These are phyloP conservation scores for Trametes villosa DNA, from an alignment of 768 basidiomycete genomes.

Conservation along the genomic window DNA sequence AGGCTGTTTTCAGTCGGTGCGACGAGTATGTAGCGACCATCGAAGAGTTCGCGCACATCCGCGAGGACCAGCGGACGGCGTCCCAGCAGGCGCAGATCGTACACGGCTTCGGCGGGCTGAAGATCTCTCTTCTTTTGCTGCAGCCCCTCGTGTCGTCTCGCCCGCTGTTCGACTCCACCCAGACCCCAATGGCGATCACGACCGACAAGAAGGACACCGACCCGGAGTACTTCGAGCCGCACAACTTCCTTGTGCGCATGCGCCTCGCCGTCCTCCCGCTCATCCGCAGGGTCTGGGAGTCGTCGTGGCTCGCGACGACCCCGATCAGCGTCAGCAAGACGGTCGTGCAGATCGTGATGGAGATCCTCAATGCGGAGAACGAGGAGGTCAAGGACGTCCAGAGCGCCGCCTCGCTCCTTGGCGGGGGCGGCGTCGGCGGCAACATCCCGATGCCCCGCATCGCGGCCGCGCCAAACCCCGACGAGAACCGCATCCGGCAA, in stretches of 20 bases:
- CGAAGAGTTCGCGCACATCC: conserved; percentile 51
- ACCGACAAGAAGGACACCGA: conserved; percentile 83
- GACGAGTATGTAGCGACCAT: conserved; percentile 59
- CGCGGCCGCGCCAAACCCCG: conserved; percentile 53
- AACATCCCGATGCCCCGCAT: conserved; percentile 37
- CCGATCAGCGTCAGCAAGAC: conserved; percentile 77
- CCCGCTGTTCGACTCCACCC: conserved; percentile 82
- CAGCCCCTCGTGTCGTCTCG: conserved; percentile 78
- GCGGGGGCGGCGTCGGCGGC: conserved; percentile 22
- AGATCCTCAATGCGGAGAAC: conserved; percentile 80
- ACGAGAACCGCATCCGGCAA: conserved; percentile 79
- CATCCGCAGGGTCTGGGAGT: conserved; percentile 74
- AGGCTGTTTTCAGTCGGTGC: conserved; percentile 65
- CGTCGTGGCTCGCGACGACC: conserved; percentile 77
- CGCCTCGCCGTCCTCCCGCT: conserved; percentile 73
- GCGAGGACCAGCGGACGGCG: conserved; percentile 61
- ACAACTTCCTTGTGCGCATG: conserved; percentile 84
- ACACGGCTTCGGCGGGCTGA: conserved; percentile 80
- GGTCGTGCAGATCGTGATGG: conserved; percentile 77
- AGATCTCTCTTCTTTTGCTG: conserved; percentile 79
- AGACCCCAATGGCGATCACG: conserved; percentile 72
- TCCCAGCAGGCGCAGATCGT: too few relatives aligned
- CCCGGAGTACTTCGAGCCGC: conserved; percentile 79
- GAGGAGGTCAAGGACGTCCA: conserved; percentile 65
- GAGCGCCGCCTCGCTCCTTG: conserved; percentile 40